Conservation (phyloP, 257 asterid species). For the Osmanthus fragrans region DNA sequence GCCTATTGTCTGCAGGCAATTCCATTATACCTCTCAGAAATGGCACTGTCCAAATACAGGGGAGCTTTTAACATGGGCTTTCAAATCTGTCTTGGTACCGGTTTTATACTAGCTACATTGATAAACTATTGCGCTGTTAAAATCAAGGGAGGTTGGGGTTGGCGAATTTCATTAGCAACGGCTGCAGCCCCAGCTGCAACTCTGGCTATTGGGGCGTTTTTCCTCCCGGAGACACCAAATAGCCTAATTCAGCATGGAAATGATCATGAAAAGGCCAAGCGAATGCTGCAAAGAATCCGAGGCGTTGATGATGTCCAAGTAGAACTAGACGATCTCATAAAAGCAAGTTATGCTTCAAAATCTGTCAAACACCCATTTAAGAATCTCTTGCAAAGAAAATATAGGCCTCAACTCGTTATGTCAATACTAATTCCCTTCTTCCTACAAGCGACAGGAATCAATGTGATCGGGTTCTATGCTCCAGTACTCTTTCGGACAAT, state of each 20-base stretch:
- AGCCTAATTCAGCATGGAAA: conserved; percentile 40
- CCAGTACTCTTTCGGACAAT: conserved; percentile 54
- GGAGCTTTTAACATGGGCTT: conserved; percentile 60
- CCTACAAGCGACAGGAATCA: conserved; percentile 63
- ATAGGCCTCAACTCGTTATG: conserved; percentile 64
- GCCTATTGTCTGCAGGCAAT: not conserved
- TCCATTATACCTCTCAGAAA: conserved; percentile 1
- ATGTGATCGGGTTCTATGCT: conserved; percentile 59
- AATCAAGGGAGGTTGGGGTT: conserved; percentile 62
- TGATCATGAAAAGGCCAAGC: conserved; percentile 36
- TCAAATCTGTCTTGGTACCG: conserved; percentile 42
- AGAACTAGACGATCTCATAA: conserved; percentile 53
- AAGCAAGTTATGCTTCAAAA: conserved; percentile 41
- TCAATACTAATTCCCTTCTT: conserved; percentile 57
- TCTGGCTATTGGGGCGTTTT: conserved; percentile 35
- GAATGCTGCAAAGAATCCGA: conserved; percentile 33
- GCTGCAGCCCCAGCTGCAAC: conserved; percentile 39
- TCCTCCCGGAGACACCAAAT: conserved; percentile 66
- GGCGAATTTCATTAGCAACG: conserved; percentile 54
- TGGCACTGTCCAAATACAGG: conserved; percentile 50
- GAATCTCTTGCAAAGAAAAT: conserved; percentile 30
- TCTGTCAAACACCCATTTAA: conserved; percentile 35
- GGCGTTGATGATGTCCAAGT: conserved; percentile 46
- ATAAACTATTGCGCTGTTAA: conserved; percentile 45
- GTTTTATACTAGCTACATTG: conserved; percentile 46